phyloP scores from a whole-genome alignment of 805 yeast species.

The Ogataea corticis region DNA sequence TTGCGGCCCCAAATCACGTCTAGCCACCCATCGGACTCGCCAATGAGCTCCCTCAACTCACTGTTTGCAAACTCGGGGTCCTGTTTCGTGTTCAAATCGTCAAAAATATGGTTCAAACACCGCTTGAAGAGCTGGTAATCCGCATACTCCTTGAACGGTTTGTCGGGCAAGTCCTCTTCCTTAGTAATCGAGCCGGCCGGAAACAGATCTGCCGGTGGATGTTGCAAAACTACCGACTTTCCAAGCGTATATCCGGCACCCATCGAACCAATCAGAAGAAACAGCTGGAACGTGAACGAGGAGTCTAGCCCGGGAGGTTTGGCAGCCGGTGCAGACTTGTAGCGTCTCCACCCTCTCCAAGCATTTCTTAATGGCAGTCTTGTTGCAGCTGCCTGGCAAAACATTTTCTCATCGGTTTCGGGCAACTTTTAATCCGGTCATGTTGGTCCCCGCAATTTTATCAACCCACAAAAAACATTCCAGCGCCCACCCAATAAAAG shows the following conservation, averaged over 20 bases:
- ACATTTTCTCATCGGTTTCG: too few relatives aligned
- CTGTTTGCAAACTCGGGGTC: slow-evolving; percentile 18
- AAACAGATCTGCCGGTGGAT: slow-evolving; percentile 32
- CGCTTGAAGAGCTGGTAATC: slow-evolving; percentile 28
- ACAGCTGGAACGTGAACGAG: slow-evolving; percentile 30
- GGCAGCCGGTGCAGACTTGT: too few relatives aligned
- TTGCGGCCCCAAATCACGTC: slow-evolving; percentile 27
- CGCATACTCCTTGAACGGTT: slow-evolving; percentile 20
- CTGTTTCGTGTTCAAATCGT: slow-evolving; percentile 18
- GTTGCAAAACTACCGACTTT: slow-evolving; percentile 23
- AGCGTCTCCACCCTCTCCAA: too few relatives aligned
- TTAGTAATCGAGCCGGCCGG: slow-evolving; percentile 30
- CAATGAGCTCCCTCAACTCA: slow-evolving; percentile 22
- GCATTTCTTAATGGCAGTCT: too few relatives aligned
- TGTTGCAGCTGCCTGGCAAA: too few relatives aligned
- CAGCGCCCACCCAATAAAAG: too few relatives aligned
- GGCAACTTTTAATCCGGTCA: too few relatives aligned
- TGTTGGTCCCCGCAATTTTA: too few relatives aligned
- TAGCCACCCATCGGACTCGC: slow-evolving; percentile 19
- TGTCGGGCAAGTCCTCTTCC: slow-evolving; percentile 18
- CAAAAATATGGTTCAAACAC: slow-evolving; percentile 28
- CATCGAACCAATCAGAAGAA: slow-evolving; percentile 32
- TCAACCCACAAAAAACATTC: too few relatives aligned
- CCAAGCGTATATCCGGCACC: slow-evolving; percentile 37
- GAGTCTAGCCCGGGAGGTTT: slow-evolving; percentile 7